Base-by-base conservation (phyloP, 169 alveolate genomes). In the Perkinsus olseni region DNA sequence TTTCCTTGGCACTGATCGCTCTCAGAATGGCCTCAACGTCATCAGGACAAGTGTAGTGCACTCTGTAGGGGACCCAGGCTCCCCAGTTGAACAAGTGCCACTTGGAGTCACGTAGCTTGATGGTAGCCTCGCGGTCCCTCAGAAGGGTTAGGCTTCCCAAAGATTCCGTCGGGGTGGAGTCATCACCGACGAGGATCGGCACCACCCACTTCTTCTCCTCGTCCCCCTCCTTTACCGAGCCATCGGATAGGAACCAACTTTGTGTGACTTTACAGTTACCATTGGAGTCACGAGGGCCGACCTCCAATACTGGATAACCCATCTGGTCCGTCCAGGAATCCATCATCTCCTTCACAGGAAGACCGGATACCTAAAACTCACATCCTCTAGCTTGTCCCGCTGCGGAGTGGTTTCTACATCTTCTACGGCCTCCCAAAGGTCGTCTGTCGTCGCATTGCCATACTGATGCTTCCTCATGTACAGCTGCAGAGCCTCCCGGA, bases 341-440 rank as follows among this genome's bases (percentile, higher is more conserved):
- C 95, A 93, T 93, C 92, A 93, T 93, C 92, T 93, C 92, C 91
- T 62, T 92, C 38, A 93, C 74, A 28, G 95, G 95, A 91, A 92
- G 51, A 36, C 95, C 95, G 28, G 36, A 36, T 62, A 62, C 82
- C 82, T 62, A 17, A 45, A 6, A 45, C 17, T 17, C 62, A n/a
- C n/a, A n/a, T n/a, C n/a, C n/a, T n/a, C n/a, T n/a, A n/a, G n/a
- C n/a, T n/a, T n/a, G n/a, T n/a, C n/a, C n/a, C n/a, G n/a, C n/a
- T n/a, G n/a, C n/a, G n/a, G n/a, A n/a, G n/a, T n/a, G n/a, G n/a
- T 40, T 40, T 11, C 11, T 24, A 74, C 94, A 91, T 74, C 92
- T 92, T 93, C 92, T 92, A 92, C 92, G 38, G 92, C 93, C 20
- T 91, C 39, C 94, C 95, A 93, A 1, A 93, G 45, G 74, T 93